Percentiles rank a stretch among this genome's conserved stretches.
These are phyloP conservation scores for Nephromyces sp. DNA, from an alignment of 169 alveolate genomes.

Conservation along the genomic window DNA sequence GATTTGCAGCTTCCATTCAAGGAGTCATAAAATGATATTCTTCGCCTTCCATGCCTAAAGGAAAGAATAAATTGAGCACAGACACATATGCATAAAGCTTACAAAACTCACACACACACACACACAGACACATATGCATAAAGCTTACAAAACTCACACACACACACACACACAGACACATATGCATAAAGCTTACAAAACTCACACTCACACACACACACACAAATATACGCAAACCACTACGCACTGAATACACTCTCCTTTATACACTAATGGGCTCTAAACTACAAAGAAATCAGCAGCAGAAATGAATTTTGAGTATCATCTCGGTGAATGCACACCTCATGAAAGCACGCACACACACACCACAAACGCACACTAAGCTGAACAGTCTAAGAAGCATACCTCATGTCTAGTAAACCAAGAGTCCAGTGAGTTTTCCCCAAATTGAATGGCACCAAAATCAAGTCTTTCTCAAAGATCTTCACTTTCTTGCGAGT, in stretches of 20 bases:
- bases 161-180: not conserved
- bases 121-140: not conserved
- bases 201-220: not conserved
- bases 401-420: constrained; percentile 58
- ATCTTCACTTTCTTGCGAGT: constrained; percentile 60
- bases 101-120: too few species aligned
- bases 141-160: too few species aligned
- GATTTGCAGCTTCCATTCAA: not conserved
- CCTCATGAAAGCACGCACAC: too few species aligned
- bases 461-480: constrained; percentile 54
- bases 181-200: not conserved
- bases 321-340: too few species aligned
- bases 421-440: constrained; percentile 77
- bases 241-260: too few species aligned
- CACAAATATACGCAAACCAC: not conserved
- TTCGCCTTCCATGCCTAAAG: not conserved
- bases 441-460: constrained; percentile 63
- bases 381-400: too few species aligned
- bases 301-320: too few species aligned
- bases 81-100: not conserved
- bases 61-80: not conserved
- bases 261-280: too few species aligned
- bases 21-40: not conserved
- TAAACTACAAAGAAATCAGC: too few species aligned
- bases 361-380: too few species aligned